Conservation (phyloP, 768 basidiomycete species). For the Hericium erinaceus region DNA sequence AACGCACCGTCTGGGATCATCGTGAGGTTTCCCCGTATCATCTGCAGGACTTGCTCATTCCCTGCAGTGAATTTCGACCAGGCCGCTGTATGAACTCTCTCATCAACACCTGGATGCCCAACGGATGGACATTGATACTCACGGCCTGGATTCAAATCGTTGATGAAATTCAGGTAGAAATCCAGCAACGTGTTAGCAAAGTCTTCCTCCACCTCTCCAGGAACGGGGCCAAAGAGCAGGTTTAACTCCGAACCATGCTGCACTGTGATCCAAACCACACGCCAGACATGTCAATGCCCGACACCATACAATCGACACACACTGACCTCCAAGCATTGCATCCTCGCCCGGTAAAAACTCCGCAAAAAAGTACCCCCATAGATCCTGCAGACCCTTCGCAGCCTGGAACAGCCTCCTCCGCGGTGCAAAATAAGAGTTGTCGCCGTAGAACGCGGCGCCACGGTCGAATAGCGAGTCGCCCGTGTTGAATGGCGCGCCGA, state of each 20-base stretch:
- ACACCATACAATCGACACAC: neutral
- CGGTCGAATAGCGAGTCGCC: constrained; percentile 53
- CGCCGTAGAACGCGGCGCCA: constrained; percentile 48
- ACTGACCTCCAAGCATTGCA: constrained; percentile 37
- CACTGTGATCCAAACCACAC: constrained; percentile 22
- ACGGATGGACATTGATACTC: constrained; percentile 8
- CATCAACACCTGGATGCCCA: neutral
- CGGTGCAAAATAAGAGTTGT: constrained; percentile 44
- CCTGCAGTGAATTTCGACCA: neutral
- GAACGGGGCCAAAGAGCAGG: constrained; percentile 40
- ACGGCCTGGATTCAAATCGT: constrained; percentile 49
- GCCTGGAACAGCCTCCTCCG: constrained; percentile 41
- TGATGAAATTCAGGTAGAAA: constrained; percentile 48
- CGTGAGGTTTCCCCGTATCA: neutral
- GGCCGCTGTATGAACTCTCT: neutral
- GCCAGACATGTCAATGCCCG: neutral
- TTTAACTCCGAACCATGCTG: constrained; percentile 40
- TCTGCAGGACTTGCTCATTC: neutral
- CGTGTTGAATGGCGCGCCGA: constrained; percentile 37
- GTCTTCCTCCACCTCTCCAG: constrained; percentile 26
- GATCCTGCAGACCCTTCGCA: constrained; percentile 35
- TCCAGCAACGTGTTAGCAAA: constrained; percentile 41
- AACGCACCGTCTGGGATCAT: neutral
- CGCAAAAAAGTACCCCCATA: constrained; percentile 47
- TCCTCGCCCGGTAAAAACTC: constrained; percentile 51